Percentiles rank a stretch among this genome's conserved stretches.
Conservation (phyloP, 495 filamentous ascomycete species). For the Tuber microsphaerosporum region DNA sequence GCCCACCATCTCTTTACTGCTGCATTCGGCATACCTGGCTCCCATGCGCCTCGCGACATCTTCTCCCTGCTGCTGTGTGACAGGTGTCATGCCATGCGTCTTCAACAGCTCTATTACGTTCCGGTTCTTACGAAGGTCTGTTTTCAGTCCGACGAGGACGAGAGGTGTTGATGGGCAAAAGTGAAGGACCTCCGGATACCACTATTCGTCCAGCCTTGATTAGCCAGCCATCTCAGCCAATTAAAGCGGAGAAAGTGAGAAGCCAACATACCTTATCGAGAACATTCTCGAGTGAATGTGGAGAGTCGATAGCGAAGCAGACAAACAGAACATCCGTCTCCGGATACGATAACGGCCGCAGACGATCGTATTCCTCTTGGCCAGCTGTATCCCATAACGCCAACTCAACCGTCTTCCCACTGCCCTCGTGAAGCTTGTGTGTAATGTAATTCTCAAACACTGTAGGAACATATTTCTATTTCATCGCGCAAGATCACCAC, state of each 20-base stretch:
- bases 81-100: conserved; percentile 91
- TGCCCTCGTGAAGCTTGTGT: conserved; percentile 74
- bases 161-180: conserved; percentile 97
- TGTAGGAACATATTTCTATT: conserved; percentile 96
- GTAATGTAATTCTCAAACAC: conserved; percentile 99
- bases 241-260: conserved; percentile 10
- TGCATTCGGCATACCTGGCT: conserved; percentile 93
- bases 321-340: conserved; percentile 97
- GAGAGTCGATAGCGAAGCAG: conserved; percentile 98
- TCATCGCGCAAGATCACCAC: background rate
- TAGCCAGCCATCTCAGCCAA: conserved; percentile 19
- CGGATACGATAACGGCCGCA: conserved; percentile 91
- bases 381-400: conserved; percentile 98
- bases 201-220: conserved; percentile 50
- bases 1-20: conserved; percentile 90
- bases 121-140: conserved; percentile 86
- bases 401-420: conserved; percentile 88
- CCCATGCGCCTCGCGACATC: conserved; percentile 86
- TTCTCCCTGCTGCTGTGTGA: conserved; percentile 80
- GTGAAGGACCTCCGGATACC: conserved; percentile 98
- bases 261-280: conserved; percentile 77
- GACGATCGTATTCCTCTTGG: conserved; percentile 95
- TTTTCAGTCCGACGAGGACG: conserved; percentile 91
- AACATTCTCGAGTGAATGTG: conserved; percentile 94
- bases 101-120: conserved; percentile 97